Conservation (phyloP, 768 basidiomycete species). For the Cystobasidium onofrii region DNA sequence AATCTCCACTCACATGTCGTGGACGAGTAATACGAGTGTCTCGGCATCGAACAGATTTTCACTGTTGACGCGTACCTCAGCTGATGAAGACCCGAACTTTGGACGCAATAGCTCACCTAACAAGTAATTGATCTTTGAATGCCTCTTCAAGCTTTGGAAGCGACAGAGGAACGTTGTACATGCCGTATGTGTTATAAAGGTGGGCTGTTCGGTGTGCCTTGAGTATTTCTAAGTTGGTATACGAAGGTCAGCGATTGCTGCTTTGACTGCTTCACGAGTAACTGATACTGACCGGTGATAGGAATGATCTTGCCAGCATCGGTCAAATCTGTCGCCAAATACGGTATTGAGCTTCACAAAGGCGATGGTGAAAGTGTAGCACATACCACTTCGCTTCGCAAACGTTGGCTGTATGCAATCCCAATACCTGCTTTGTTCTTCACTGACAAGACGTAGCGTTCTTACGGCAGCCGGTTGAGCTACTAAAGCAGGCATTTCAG, state of each 20-base stretch:
- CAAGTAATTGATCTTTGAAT: slow-evolving; percentile 75
- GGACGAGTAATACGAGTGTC: slow-evolving; percentile 75
- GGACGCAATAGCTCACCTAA: slow-evolving; percentile 59
- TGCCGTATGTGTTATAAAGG: slow-evolving; percentile 62
- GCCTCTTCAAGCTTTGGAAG: slow-evolving; percentile 55
- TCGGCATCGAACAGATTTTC: slow-evolving; percentile 63
- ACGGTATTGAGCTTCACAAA: no score
- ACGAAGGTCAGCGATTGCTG: no score
- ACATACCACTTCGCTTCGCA: slow-evolving; percentile 68
- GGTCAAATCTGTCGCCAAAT: slow-evolving; percentile 34
- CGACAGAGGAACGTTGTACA: slow-evolving; percentile 49
- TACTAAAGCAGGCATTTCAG: slow-evolving; percentile 58
- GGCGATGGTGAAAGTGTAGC: no score
- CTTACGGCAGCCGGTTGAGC: slow-evolving; percentile 77
- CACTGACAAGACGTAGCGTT: slow-evolving; percentile 78
- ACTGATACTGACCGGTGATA: slow-evolving; percentile 32
- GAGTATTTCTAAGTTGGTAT: slow-evolving; percentile 49
- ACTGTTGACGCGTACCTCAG: slow-evolving; percentile 48
- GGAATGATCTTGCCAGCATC: slow-evolving; percentile 37
- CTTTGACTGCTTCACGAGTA: not conserved
- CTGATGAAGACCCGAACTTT: not conserved
- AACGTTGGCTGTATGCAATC: slow-evolving; percentile 72
- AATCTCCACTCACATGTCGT: slow-evolving; percentile 79
- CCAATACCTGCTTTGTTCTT: slow-evolving; percentile 85
- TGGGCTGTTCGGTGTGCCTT: slow-evolving; percentile 82